Conservation (phyloP, 148 eudicot species). For the Rhododendron henanense region DNA sequence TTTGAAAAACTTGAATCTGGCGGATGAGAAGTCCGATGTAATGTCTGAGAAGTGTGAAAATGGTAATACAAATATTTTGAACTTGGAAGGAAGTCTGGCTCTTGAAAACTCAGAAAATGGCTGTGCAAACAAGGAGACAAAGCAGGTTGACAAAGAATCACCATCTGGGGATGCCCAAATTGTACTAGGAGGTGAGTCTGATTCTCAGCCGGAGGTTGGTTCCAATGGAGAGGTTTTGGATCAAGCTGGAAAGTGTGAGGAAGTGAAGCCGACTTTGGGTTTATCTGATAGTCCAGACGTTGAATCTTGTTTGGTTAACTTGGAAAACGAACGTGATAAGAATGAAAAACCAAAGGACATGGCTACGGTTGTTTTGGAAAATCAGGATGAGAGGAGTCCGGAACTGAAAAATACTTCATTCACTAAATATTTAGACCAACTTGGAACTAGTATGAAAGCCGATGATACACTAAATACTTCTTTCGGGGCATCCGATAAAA, state of each 20-base stretch:
- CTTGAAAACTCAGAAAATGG: constrained; percentile 4
- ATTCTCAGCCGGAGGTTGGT: background rate
- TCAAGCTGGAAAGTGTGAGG: constrained; percentile 11
- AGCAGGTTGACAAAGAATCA: constrained; percentile 16
- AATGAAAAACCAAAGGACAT: background rate
- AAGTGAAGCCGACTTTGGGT: constrained; percentile 6
- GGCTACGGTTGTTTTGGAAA: background rate
- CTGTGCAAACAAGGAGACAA: constrained; percentile 11
- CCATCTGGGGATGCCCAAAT: constrained; percentile 21
- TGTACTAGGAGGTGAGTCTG: background rate
- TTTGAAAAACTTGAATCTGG: constrained; percentile 15
- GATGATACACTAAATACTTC: constrained; percentile 17
- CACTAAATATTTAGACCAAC: background rate
- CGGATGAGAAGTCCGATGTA: constrained; percentile 26
- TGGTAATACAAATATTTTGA: constrained; percentile 13
- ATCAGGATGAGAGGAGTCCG: background rate
- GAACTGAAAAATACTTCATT: constrained; percentile 3
- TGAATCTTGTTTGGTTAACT: constrained; percentile 10
- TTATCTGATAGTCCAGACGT: background rate
- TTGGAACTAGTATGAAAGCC: constrained; percentile 10
- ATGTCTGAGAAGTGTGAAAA: constrained; percentile 27
- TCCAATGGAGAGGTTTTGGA: constrained; percentile 1
- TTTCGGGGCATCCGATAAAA: constrained; percentile 16
- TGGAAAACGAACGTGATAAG: constrained; percentile 14
- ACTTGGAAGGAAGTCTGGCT: constrained; percentile 9